Evolutionary conservation across 2,329 filamentous ascomycete species (phyloP).

Genomic region (Nectriaceae sp.): DNA sequence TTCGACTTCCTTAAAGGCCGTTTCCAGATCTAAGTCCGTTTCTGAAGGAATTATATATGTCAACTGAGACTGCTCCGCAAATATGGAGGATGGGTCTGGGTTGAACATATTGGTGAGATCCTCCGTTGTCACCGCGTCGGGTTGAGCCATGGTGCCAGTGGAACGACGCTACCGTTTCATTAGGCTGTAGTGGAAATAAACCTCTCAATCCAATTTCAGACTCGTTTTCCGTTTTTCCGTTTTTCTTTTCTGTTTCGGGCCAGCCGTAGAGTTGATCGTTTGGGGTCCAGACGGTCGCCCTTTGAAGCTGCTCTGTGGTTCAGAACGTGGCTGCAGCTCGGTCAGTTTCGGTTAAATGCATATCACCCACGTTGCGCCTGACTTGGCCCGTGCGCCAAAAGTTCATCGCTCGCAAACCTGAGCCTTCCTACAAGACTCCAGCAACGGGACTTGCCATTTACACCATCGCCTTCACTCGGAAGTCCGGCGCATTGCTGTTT

Average conservation of each 20-base stretch:
- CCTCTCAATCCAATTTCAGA: neutral
- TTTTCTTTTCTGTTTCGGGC: conserved; percentile 15
- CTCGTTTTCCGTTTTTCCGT: conserved; percentile 1
- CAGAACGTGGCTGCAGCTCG: conserved; percentile 20
- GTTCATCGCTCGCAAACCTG: conserved; percentile 17
- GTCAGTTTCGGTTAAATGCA: conserved; percentile 11
- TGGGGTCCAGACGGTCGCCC: neutral
- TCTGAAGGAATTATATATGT: conserved; percentile 61
- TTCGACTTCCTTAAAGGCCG: conserved; percentile 47
- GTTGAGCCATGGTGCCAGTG: conserved; percentile 18
- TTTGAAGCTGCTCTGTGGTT: neutral
- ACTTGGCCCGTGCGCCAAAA: conserved; percentile 28
- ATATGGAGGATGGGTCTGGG: conserved; percentile 33
- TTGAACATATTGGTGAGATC: conserved; percentile 22
- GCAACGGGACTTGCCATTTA: conserved; percentile 6
- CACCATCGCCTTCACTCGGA: conserved; percentile 10
- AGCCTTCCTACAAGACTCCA: neutral
- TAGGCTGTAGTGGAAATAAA: conserved; percentile 7
- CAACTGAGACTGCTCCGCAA: conserved; percentile 61
- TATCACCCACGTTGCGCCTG: conserved; percentile 9
- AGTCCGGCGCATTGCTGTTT: conserved; percentile 4
- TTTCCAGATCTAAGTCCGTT: conserved; percentile 56
- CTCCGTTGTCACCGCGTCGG: conserved; percentile 16
- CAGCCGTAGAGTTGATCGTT: conserved; percentile 16
- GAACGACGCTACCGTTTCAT: conserved; percentile 3